phyloP scores from a whole-genome alignment of 352 stramenopile species.

The Globisporangium polare region DNA sequence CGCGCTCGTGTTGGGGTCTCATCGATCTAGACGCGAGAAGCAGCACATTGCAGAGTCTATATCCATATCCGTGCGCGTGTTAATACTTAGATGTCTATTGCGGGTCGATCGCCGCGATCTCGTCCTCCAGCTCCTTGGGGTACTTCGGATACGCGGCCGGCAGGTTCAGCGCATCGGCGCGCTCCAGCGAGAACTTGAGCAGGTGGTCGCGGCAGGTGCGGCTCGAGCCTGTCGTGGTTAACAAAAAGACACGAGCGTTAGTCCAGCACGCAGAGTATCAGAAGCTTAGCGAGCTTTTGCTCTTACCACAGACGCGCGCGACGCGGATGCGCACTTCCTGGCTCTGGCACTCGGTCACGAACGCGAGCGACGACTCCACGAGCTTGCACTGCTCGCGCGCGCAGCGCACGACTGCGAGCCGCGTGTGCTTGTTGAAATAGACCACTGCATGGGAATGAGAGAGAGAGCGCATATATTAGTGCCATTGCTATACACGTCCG shows the following conservation, averaged over 20 bases:
- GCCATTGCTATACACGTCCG: background rate
- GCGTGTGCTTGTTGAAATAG: conserved; percentile 57
- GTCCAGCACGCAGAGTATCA: background rate
- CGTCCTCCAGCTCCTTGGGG: conserved; percentile 35
- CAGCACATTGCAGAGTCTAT: background rate
- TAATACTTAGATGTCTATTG: conserved; percentile 20
- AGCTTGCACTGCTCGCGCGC: conserved; percentile 67
- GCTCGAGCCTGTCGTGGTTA: conserved; percentile 34
- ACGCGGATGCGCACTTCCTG: conserved; percentile 66
- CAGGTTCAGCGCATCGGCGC: conserved; percentile 37
- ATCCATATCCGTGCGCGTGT: conserved; percentile 2
- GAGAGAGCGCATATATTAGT: background rate
- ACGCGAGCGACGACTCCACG: conserved; percentile 70
- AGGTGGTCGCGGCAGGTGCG: conserved; percentile 47
- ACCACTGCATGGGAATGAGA: conserved; percentile 30
- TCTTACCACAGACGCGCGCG: conserved; percentile 62
- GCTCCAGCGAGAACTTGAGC: conserved; percentile 48
- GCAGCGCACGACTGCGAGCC: conserved; percentile 54
- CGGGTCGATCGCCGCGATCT: conserved; percentile 51
- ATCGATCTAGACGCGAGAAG: background rate
- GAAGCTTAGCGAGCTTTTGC: too few relatives aligned
- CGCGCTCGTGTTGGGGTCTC: background rate
- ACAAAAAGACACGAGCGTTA: background rate
- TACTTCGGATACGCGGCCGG: conserved; percentile 33
- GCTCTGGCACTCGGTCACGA: conserved; percentile 54